Conservation (phyloP, 305 asterid species). For the Ilex paraguariensis region DNA sequence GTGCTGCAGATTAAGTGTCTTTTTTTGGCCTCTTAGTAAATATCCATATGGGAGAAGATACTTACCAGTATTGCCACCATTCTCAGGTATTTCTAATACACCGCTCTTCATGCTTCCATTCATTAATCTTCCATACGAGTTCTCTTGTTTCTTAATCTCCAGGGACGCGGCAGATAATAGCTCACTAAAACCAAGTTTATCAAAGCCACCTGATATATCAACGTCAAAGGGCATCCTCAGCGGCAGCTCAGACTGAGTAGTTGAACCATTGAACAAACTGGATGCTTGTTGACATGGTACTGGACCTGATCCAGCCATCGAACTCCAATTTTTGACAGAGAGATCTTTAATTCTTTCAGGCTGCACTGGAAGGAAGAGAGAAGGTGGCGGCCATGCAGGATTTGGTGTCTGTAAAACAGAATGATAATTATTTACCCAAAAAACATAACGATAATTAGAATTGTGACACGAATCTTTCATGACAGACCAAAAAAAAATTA, state of each 20-base stretch:
- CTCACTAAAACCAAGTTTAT: constrained; percentile 37
- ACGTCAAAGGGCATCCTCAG: constrained; percentile 44
- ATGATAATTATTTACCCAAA: constrained; percentile 1
- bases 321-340: constrained; percentile 57
- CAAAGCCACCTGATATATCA: constrained; percentile 40
- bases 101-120: constrained; percentile 49
- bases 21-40: not conserved
- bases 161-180: constrained; percentile 35
- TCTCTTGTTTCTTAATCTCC: constrained; percentile 41
- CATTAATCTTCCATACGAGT: constrained; percentile 38
- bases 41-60: not conserved
- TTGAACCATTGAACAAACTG: constrained; percentile 48
- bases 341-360: constrained; percentile 80
- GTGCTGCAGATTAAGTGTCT: not conserved
- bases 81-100: constrained; percentile 34
- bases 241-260: constrained; percentile 42
- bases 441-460: not conserved
- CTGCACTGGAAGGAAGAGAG: constrained; percentile 66
- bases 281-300: constrained; percentile 82
- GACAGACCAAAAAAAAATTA: not conserved
- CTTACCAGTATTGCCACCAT: constrained; percentile 64
- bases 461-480: not conserved
- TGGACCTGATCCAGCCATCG: constrained; percentile 77
- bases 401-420: constrained; percentile 70
- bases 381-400: constrained; percentile 99